Evolutionary conservation across 495 filamentous ascomycete species (phyloP).

Genomic region (Trichoderma reesei): DNA sequence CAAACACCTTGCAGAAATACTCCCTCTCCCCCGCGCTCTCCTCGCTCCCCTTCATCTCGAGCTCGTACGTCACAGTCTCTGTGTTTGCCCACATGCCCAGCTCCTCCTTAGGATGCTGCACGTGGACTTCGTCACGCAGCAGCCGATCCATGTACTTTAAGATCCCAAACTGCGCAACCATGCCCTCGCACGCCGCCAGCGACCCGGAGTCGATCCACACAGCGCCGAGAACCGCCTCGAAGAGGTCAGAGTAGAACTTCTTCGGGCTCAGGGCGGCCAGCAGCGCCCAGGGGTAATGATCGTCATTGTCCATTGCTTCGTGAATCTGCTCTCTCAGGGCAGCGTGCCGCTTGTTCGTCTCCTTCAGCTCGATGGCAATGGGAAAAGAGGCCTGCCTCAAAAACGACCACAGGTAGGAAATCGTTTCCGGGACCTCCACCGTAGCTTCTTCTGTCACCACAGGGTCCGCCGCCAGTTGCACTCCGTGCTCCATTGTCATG

Average conservation of each 20-base stretch:
- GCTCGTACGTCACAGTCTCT: slow-evolving; percentile 41
- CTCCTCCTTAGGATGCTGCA: slow-evolving; percentile 67
- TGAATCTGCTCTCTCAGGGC: slow-evolving; percentile 41
- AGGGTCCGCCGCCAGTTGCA: slow-evolving; percentile 23
- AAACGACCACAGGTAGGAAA: slow-evolving; percentile 54
- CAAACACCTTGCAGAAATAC: slow-evolving; percentile 39
- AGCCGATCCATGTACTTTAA: slow-evolving; percentile 52
- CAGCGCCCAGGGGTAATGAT: slow-evolving; percentile 62
- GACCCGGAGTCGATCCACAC: slow-evolving; percentile 75
- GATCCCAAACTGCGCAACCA: slow-evolving; percentile 58
- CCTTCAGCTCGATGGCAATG: slow-evolving; percentile 32
- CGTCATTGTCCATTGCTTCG: slow-evolving; percentile 34
- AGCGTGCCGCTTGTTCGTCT: slow-evolving; percentile 38
- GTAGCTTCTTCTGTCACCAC: slow-evolving; percentile 17
- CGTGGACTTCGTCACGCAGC: slow-evolving; percentile 46
- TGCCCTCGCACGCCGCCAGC: slow-evolving; percentile 41
- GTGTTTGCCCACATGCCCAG: slow-evolving; percentile 47
- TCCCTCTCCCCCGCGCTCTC: slow-evolving; percentile 16
- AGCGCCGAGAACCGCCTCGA: slow-evolving; percentile 75
- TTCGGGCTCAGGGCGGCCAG: slow-evolving; percentile 55
- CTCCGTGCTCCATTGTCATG: slow-evolving; percentile 51
- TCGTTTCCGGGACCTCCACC: slow-evolving; percentile 15
- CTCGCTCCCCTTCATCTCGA: slow-evolving; percentile 18
- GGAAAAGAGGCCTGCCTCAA: slow-evolving; percentile 47
- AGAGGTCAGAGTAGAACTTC: slow-evolving; percentile 80